phyloP scores from a whole-genome alignment of 805 yeast species.

The Sugiyamaella americana region DNA sequence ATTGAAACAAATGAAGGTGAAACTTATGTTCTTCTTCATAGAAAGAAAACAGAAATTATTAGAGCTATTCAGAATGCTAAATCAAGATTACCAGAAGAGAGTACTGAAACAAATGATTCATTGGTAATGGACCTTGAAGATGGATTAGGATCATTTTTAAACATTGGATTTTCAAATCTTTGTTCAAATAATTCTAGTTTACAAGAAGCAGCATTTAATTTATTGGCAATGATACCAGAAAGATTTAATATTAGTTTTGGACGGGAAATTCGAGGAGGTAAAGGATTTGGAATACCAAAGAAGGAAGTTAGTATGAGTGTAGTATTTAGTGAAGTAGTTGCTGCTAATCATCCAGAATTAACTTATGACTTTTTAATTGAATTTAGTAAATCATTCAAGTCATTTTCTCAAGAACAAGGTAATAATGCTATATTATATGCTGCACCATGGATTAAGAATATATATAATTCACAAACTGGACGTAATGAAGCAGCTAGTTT shows the following conservation, averaged over 20 bases:
- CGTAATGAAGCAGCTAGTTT: slow-evolving; percentile 54
- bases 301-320: slow-evolving; percentile 58
- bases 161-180: slow-evolving; percentile 63
- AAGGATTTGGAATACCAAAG: slow-evolving; percentile 61
- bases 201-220: slow-evolving; percentile 54
- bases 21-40: slow-evolving; percentile 8
- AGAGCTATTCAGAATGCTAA: slow-evolving; percentile 20
- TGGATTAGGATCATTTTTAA: slow-evolving; percentile 55
- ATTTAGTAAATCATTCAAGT: slow-evolving; percentile 43
- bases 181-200: slow-evolving; percentile 54
- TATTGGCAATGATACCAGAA: slow-evolving; percentile 56
- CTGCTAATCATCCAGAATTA: slow-evolving; percentile 50
- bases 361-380: slow-evolving; percentile 51
- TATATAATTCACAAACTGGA: slow-evolving; percentile 33
- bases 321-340: slow-evolving; percentile 50
- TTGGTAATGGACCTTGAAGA: slow-evolving; percentile 24
- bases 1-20: slow-evolving; percentile 26
- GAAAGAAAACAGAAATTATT: slow-evolving; percentile 19
- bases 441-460: slow-evolving; percentile 69
- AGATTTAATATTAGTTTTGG: slow-evolving; percentile 59
- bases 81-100: slow-evolving; percentile 7
- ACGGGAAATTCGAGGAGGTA: slow-evolving; percentile 46
- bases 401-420: slow-evolving; percentile 24
- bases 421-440: slow-evolving; percentile 44
- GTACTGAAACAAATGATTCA: background rate